Evolutionary conservation across 1,139 yeast genomes (phyloP), one percentile per base, ranked within the genome.

Genomic region (Komagataea norvegica): DNA sequence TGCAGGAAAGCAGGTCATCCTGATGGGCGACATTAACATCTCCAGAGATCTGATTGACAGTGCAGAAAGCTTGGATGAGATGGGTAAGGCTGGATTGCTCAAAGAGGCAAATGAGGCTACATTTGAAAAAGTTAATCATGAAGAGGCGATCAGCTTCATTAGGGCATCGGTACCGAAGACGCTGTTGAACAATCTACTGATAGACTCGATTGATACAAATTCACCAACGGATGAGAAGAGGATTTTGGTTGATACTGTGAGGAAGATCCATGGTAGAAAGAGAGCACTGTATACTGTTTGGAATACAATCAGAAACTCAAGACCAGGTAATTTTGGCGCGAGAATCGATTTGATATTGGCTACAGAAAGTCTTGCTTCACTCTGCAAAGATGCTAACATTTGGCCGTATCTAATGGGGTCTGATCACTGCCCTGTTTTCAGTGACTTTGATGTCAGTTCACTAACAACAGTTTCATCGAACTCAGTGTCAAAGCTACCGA

Each of bases 401-500:
- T 71, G 84, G 72, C 81, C 89, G 0, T 68, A 67, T 25, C 54
- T 89, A 0, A 64, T 73, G 57, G 98, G 97, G 0, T 87, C 96
- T 0, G 98, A 91, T 57, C 98, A 91, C 60, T 91, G 97, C 59
- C 98, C 98, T 0, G 77, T 87, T 0, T 87, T 61, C 53, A 72
- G 89, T 1, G 96, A 88, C 56, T 57, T 86, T 36, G 64, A 64
- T 24, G 45, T 62, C 7, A 41, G 42, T 5, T 42, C 42, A 0
- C 38, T 41, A 11, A 9, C n/a, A n/a, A 5, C 14, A 17, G 16
- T 6, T 10, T 11, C n/a, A n/a, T n/a, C n/a, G n/a, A n/a, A n/a
- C n/a, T n/a, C n/a, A n/a, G n/a, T n/a, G n/a, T n/a, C 7, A 11
- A 33, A 28, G n/a, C n/a, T 34, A 8, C 67, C 76, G 14, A 56